These are phyloP conservation scores for Colletotrichum shisoi DNA, from an alignment of 2,329 filamentous ascomycete genomes.

Conservation along the genomic window DNA sequence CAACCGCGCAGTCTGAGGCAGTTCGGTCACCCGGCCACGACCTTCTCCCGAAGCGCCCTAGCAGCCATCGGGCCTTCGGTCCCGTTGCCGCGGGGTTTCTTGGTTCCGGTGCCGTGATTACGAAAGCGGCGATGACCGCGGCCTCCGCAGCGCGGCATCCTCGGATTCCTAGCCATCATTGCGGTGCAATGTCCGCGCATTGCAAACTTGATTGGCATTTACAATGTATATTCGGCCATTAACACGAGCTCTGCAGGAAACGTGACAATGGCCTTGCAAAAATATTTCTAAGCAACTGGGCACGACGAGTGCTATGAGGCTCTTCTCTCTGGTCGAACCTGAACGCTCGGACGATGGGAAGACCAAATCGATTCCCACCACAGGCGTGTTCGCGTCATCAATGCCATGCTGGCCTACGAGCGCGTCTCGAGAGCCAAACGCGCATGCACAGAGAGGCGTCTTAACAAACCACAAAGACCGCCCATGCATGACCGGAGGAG, in stretches of 20 bases:
- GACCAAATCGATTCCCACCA: neutral
- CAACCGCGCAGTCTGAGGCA: constrained; percentile 14
- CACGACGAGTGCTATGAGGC: neutral
- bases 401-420: neutral
- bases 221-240: neutral
- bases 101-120: constrained; percentile 16
- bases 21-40: constrained; percentile 7
- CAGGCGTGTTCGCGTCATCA: neutral
- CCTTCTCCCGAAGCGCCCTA: constrained; percentile 16
- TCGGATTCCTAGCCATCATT: neutral
- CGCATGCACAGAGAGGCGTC: constrained; percentile 7
- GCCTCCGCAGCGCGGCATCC: constrained; percentile 12
- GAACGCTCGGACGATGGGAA: constrained; percentile 1
- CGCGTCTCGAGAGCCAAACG: neutral
- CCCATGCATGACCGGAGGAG: neutral
- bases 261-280: neutral
- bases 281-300: neutral
- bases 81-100: constrained; percentile 15
- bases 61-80: constrained; percentile 29
- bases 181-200: neutral
- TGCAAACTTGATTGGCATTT: too few relatives aligned
- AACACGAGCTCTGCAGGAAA: neutral
- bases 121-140: constrained; percentile 10
- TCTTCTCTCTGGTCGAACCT: neutral
- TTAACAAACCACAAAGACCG: neutral